phyloP scores from a whole-genome alignment of 345 rosid species.

The Arabidopsis arenosa region DNA sequence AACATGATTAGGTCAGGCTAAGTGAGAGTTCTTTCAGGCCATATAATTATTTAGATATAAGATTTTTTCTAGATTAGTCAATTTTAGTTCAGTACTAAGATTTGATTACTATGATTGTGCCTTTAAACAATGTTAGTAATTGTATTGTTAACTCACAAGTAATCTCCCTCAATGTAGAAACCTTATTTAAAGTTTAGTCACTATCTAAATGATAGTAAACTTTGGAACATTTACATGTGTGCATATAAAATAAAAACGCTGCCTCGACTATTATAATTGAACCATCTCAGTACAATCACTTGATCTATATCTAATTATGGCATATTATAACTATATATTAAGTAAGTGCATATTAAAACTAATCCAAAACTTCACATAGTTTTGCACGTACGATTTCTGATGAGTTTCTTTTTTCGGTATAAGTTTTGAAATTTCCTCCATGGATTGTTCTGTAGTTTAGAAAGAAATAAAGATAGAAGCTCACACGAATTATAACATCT shows the following conservation, averaged over 20 bases:
- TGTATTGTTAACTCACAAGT: conserved; percentile 7
- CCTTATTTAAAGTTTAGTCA: not conserved
- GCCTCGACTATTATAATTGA: conserved; percentile 3
- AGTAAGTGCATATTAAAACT: not conserved
- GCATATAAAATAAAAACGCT: not conserved
- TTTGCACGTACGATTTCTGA: not conserved
- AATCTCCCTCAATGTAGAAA: not conserved
- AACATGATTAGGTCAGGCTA: conserved; percentile 38
- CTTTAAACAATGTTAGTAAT: conserved; percentile 20
- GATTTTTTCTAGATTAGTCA: conserved; percentile 21
- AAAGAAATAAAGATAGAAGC: not conserved
- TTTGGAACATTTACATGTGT: not conserved
- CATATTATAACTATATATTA: not conserved
- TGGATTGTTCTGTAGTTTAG: conserved; percentile 1
- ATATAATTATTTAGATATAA: conserved; percentile 14
- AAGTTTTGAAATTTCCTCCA: not conserved
- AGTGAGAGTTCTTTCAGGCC: conserved; percentile 29
- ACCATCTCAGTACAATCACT: not conserved
- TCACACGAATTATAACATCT: not conserved
- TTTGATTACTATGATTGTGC: conserved; percentile 37
- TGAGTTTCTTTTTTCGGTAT: not conserved
- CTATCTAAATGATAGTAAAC: conserved; percentile 4
- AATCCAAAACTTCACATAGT: not conserved
- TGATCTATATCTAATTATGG: not conserved
- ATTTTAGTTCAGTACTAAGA: conserved; percentile 24